A percentile compares a stretch with the other conserved stretches of the same genome.
These are phyloP conservation scores for Calonectria naviculata DNA, from an alignment of 2,329 filamentous ascomycete species.

Conservation along the genomic window DNA sequence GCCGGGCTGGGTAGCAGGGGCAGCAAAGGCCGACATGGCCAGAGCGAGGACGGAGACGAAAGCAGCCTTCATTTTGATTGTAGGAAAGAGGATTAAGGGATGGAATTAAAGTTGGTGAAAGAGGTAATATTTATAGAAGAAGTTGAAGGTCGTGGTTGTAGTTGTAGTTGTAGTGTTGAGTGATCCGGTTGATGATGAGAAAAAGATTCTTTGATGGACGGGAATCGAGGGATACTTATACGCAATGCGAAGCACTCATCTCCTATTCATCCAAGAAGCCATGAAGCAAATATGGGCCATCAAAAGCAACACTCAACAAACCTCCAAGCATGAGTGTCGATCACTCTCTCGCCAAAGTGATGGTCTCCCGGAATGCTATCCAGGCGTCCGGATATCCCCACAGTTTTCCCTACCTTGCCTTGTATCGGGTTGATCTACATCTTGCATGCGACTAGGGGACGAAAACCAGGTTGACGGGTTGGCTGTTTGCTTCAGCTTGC, in stretches of 20 bases:
- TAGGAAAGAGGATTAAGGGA: neutral
- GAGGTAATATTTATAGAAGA: neutral
- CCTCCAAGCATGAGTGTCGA: neutral
- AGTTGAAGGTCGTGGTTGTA: neutral
- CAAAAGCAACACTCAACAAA: neutral
- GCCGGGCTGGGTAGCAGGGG: slow-evolving; percentile 13
- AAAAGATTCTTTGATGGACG: neutral
- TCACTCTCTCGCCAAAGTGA: neutral
- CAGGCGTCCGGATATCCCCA: neutral
- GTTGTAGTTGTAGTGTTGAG: neutral
- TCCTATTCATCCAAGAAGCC: neutral
- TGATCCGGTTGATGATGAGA: neutral
- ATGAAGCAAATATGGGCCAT: neutral
- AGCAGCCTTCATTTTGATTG: slow-evolving; percentile 32
- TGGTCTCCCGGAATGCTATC: neutral
- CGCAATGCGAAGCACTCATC: neutral
- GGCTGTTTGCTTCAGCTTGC: neutral
- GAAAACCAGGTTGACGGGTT: neutral
- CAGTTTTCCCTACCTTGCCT: neutral
- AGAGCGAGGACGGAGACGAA: slow-evolving; percentile 31
- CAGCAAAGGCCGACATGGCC: slow-evolving; percentile 30
- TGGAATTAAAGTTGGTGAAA: neutral
- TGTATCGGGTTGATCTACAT: neutral
- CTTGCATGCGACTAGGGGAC: neutral
- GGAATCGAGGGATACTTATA: slow-evolving; percentile 5